These are phyloP conservation scores for Ulvella scutata DNA, from an alignment of 139 green algal genomes.

Conservation along the genomic window DNA sequence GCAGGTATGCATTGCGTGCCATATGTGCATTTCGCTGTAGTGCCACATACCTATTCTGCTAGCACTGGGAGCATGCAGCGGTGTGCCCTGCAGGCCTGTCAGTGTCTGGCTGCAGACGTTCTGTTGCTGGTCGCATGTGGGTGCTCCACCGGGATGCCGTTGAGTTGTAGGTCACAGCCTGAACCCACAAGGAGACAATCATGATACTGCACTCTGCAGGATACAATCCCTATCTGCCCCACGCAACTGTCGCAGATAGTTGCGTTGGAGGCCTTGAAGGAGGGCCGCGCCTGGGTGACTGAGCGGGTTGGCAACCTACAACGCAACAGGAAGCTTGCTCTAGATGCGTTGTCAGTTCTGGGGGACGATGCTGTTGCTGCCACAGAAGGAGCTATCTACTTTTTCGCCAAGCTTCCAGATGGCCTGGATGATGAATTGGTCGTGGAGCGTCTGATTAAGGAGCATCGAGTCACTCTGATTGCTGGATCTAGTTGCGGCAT, in stretches of 20 bases:
- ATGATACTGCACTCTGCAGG: constrained; percentile 52
- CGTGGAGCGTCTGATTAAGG: constrained; percentile 65
- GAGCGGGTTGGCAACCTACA: constrained; percentile 18
- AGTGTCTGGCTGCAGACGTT: no score
- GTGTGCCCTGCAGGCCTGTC: no score
- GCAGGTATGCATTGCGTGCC: no score
- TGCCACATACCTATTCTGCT: no score
- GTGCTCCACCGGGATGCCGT: no score
- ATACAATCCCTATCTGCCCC: constrained; percentile 85
- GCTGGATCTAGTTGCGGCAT: constrained; percentile 63
- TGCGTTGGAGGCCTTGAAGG: constrained; percentile 40
- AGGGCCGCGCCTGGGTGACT: constrained; percentile 36
- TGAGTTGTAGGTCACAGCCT: no score
- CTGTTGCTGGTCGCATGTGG: no score
- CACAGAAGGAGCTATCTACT: constrained; percentile 83
- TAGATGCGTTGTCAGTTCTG: constrained; percentile 51
- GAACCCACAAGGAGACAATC: no score
- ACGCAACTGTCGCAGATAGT: constrained; percentile 52
- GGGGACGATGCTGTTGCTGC: constrained; percentile 27
- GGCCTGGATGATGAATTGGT: constrained; percentile 45
- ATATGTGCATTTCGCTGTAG: neutral
- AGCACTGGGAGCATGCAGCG: no score
- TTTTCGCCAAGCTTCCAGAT: constrained; percentile 63
- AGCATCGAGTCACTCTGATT: constrained; percentile 77
- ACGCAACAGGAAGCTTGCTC: constrained; percentile 32